Evolutionary conservation across 2,329 filamentous ascomycete genomes (phyloP).

Genomic region (Pyricularia pennisetigena): DNA sequence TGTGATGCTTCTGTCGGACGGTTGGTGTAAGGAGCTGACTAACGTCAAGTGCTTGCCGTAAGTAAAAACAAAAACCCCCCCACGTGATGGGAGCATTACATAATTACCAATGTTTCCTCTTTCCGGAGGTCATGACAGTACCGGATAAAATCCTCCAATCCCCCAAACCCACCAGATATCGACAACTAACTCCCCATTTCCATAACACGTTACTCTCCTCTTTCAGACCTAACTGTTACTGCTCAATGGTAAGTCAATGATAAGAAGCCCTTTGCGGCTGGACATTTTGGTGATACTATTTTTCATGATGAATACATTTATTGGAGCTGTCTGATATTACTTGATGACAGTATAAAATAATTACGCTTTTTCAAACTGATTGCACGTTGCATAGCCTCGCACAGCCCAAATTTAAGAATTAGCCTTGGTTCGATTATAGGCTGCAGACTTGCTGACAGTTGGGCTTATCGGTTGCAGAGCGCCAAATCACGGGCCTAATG

Average conservation of each 20-base stretch:
- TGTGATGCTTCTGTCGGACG: not conserved
- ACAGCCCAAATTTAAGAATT: not conserved
- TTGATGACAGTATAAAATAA: constrained; percentile 42
- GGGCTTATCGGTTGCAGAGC: not conserved
- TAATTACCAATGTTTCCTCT: too few species aligned
- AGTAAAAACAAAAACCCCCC: not conserved
- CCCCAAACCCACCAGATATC: not conserved
- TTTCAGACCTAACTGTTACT: not conserved
- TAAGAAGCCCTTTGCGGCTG: not conserved
- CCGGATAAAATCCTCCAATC: not conserved
- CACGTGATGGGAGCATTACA: not conserved
- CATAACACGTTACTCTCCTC: not conserved
- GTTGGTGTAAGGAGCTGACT: not conserved
- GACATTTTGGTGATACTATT: not conserved
- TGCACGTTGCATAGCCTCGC: not conserved
- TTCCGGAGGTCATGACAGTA: too few species aligned
- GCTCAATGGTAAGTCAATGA: not conserved
- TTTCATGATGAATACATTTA: constrained; percentile 43
- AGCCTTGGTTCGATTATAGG: not conserved
- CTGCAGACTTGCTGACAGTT: not conserved
- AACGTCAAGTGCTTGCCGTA: not conserved
- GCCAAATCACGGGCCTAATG: not conserved
- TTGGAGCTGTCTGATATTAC: constrained; percentile 63
- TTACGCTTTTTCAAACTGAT: constrained; percentile 21
- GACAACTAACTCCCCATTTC: not conserved